phyloP scores from a whole-genome alignment of 192 early-diverging fungal genomes.

The Umbelopsis vinacea region DNA sequence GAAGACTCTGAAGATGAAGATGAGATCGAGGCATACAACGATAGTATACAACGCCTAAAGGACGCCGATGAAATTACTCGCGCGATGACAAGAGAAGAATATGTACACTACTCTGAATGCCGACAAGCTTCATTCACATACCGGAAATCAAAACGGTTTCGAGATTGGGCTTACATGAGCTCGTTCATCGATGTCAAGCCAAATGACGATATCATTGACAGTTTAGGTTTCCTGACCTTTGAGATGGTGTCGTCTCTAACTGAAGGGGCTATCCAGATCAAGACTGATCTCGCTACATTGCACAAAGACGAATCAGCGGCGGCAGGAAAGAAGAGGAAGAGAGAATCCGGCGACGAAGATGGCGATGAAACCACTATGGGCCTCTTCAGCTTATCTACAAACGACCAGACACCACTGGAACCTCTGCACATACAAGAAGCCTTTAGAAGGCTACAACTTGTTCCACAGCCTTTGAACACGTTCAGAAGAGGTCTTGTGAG shows the following conservation, averaged over 20 bases:
- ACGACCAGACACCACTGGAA: slow-evolving; percentile 80
- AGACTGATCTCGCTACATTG: slow-evolving; percentile 61
- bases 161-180: slow-evolving; percentile 95
- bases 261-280: slow-evolving; percentile 82
- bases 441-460: slow-evolving; percentile 80
- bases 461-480: slow-evolving; percentile 75
- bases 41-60: slow-evolving; percentile 80
- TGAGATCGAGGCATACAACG: slow-evolving; percentile 88
- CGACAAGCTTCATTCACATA: slow-evolving; percentile 98
- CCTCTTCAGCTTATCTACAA: slow-evolving; percentile 80
- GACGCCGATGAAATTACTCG: slow-evolving; percentile 92
- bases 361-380: slow-evolving; percentile 50
- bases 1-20: slow-evolving; percentile 86
- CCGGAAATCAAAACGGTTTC: slow-evolving; percentile 90
- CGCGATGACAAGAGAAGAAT: slow-evolving; percentile 98
- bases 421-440: slow-evolving; percentile 94
- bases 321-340: slow-evolving; percentile 28
- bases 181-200: slow-evolving; percentile 88
- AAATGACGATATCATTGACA: slow-evolving; percentile 94
- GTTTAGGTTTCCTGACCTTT: slow-evolving; percentile 92
- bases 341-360: slow-evolving; percentile 34
- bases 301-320: slow-evolving; percentile 26
- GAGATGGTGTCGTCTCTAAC: slow-evolving; percentile 95
- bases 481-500: slow-evolving; percentile 77
- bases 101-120: slow-evolving; percentile 98